Evolutionary conservation across 106 monocot genomes (phyloP).

Genomic region (Vanilla planifolia): DNA sequence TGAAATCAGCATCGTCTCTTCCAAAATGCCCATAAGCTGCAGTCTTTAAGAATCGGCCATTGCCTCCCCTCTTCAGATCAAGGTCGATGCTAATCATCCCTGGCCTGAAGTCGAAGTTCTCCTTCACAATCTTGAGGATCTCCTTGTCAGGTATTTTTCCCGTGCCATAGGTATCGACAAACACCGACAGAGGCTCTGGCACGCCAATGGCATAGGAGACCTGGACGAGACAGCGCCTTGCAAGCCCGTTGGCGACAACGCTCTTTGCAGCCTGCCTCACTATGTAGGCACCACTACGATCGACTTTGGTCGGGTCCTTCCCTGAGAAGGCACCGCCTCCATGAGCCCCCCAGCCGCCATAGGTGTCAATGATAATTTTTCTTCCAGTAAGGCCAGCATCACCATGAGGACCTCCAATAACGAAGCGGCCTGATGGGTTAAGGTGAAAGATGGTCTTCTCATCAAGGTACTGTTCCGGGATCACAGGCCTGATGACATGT

Average conservation of each 20-base stretch:
- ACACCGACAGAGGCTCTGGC: slow-evolving; percentile 41
- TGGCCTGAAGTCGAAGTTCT: slow-evolving; percentile 44
- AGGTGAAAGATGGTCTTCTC: slow-evolving; percentile 16
- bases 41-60: slow-evolving; percentile 31
- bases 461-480: slow-evolving; percentile 16
- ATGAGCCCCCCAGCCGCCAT: slow-evolving; percentile 40
- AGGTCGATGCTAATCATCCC: slow-evolving; percentile 47
- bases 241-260: slow-evolving; percentile 26
- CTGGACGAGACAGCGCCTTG: slow-evolving; percentile 36
- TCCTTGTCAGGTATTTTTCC: slow-evolving; percentile 43
- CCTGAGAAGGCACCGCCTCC: slow-evolving; percentile 43
- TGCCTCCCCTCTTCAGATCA: slow-evolving; percentile 37
- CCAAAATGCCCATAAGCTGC: slow-evolving; percentile 40
- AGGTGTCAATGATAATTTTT: slow-evolving; percentile 21
- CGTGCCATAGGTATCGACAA: slow-evolving; percentile 42
- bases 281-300: slow-evolving; percentile 37
- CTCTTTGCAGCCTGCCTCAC: slow-evolving; percentile 27
- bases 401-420: slow-evolving; percentile 23
- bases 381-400: slow-evolving; percentile 31
- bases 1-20: slow-evolving; percentile 49
- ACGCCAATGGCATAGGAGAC: slow-evolving; percentile 45
- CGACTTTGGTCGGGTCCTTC: slow-evolving; percentile 29
- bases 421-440: slow-evolving; percentile 13
- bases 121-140: slow-evolving; percentile 38
- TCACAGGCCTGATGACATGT: slow-evolving; percentile 37